These are phyloP conservation scores for Coniophora puteana DNA, from an alignment of 1,284 basidiomycete genomes.

Conservation along the genomic window DNA sequence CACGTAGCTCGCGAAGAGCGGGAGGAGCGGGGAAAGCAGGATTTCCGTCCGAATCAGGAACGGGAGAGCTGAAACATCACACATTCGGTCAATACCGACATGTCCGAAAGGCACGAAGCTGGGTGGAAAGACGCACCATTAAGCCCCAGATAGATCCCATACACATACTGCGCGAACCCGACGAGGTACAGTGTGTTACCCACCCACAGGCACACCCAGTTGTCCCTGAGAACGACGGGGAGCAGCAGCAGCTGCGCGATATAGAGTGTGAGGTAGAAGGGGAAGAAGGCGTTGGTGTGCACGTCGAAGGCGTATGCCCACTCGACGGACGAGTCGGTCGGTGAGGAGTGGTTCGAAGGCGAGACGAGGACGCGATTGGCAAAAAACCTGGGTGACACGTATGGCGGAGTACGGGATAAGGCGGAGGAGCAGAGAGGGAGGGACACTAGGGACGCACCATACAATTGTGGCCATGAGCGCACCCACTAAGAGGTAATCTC, in stretches of 20 bases:
- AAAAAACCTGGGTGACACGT: conserved; percentile 63
- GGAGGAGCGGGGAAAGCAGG: conserved; percentile 81
- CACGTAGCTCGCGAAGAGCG: conserved; percentile 81
- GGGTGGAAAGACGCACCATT: conserved; percentile 46
- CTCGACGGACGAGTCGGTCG: conserved; percentile 74
- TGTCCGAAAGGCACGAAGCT: not conserved
- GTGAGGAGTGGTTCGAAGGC: conserved; percentile 69
- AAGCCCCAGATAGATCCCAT: conserved; percentile 87
- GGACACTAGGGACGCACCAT: conserved; percentile 53
- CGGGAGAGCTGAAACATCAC: conserved; percentile 62
- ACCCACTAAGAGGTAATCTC: conserved; percentile 83
- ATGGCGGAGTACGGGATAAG: conserved; percentile 4
- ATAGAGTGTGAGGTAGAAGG: conserved; percentile 85
- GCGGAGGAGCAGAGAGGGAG: not conserved
- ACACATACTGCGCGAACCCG: conserved; percentile 86
- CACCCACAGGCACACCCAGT: conserved; percentile 90
- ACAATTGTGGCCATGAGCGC: conserved; percentile 71
- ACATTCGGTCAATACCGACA: conserved; percentile 6
- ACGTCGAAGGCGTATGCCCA: conserved; percentile 95
- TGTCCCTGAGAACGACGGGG: conserved; percentile 76
- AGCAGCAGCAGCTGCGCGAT: conserved; percentile 82
- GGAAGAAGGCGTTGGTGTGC: conserved; percentile 94
- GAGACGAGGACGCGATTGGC: conserved; percentile 71
- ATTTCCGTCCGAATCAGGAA: conserved; percentile 87
- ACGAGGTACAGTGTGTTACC: conserved; percentile 91